phyloP scores from a whole-genome alignment of 129 eudicot species.

The Saposhnikovia divaricata region DNA sequence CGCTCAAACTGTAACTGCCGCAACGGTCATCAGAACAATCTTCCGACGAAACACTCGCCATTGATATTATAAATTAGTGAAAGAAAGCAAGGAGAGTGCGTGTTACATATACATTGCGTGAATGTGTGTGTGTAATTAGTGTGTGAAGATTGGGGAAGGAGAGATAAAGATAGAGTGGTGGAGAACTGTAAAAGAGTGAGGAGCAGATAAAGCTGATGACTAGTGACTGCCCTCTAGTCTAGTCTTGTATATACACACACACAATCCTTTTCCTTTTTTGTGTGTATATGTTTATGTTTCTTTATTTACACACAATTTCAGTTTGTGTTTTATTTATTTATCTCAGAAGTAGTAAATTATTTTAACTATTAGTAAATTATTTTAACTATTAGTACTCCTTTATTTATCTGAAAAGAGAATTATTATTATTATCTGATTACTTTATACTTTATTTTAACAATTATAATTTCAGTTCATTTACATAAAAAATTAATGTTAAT shows the following conservation, averaged over 20 bases:
- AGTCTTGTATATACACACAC: not conserved
- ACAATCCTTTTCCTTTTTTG: not conserved
- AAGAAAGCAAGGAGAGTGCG: not conserved
- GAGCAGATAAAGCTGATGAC: not conserved
- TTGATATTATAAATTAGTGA: not conserved
- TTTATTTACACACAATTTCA: too few species aligned
- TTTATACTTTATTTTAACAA: too few species aligned
- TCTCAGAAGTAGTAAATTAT: too few species aligned
- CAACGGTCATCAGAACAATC: conserved; percentile 46
- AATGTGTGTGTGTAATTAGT: not conserved
- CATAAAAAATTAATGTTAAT: too few species aligned
- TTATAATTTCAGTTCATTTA: too few species aligned
- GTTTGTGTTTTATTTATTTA: too few species aligned
- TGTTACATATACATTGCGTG: conserved; percentile 20
- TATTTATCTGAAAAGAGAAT: too few species aligned
- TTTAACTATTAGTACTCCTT: too few species aligned
- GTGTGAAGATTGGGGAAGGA: not conserved
- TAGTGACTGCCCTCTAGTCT: not conserved
- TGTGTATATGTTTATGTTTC: not conserved
- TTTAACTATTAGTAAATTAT: too few species aligned
- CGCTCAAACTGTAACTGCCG: conserved; percentile 76
- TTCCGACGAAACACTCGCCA: conserved; percentile 49
- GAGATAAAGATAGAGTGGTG: not conserved
- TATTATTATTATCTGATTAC: too few species aligned
- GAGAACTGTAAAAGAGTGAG: not conserved